phyloP scores from a whole-genome alignment of 2,329 filamentous ascomycete genomes.

The Alternaria longipes region DNA sequence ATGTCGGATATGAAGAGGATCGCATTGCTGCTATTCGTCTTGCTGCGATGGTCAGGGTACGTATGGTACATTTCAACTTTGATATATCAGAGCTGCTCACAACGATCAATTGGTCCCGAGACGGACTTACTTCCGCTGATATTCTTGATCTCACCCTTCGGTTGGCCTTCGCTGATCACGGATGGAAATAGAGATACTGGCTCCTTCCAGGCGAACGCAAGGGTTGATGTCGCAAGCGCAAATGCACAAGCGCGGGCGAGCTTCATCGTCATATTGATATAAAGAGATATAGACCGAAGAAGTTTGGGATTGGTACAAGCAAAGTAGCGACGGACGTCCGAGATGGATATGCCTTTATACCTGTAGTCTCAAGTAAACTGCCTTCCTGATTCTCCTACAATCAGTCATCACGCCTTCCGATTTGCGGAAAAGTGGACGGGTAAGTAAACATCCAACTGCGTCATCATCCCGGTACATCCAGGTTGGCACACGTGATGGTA shows the following conservation, averaged over 20 bases:
- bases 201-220: background rate
- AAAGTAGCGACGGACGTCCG: background rate
- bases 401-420: background rate
- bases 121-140: conserved; percentile 35
- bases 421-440: background rate
- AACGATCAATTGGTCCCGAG: background rate
- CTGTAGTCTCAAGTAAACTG: background rate
- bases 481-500: background rate
- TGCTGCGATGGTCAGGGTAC: conserved; percentile 26
- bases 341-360: background rate
- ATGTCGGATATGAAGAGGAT: conserved; percentile 51
- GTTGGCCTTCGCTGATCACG: conserved; percentile 20
- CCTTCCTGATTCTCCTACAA: background rate
- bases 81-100: background rate
- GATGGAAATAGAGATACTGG: background rate
- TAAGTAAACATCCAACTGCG: background rate
- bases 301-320: background rate
- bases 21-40: conserved; percentile 27
- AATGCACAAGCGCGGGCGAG: background rate
- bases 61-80: conserved; percentile 34
- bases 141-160: conserved; percentile 33
- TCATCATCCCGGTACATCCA: background rate
- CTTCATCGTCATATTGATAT: background rate
- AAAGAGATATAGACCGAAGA: background rate
- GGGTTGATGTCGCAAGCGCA: background rate